phyloP scores from a whole-genome alignment of 2,329 filamentous ascomycete genomes.

The Zymoseptoria ardabiliae region DNA sequence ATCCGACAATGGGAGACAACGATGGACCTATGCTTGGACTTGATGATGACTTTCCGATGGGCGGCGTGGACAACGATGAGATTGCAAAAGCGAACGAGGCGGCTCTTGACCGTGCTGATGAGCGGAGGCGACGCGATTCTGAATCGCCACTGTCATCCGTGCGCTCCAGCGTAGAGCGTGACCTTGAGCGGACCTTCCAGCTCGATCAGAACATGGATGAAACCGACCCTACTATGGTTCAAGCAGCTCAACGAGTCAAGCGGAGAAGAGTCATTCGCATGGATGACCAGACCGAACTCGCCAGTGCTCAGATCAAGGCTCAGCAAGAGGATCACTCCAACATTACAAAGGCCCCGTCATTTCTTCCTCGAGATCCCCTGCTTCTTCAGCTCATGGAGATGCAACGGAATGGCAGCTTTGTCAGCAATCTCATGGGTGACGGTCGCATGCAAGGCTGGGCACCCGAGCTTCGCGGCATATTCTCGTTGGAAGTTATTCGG shows the following conservation, averaged over 20 bases:
- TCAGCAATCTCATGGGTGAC: constrained; percentile 77
- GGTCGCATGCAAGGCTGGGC: constrained; percentile 71
- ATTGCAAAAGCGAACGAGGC: constrained; percentile 35
- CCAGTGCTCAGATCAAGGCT: constrained; percentile 69
- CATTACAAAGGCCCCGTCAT: constrained; percentile 75
- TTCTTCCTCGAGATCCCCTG: constrained; percentile 79
- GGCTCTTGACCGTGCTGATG: constrained; percentile 38
- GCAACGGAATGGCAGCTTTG: constrained; percentile 85
- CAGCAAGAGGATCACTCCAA: constrained; percentile 80
- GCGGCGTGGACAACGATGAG: constrained; percentile 33
- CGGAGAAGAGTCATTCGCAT: constrained; percentile 74
- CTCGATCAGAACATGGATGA: constrained; percentile 28
- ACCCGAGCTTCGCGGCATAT: constrained; percentile 81
- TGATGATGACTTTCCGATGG: constrained; percentile 38
- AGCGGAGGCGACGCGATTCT: constrained; percentile 37
- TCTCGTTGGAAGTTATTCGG: constrained; percentile 77
- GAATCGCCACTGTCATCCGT: constrained; percentile 50
- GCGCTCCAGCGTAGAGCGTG: constrained; percentile 46
- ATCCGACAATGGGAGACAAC: constrained; percentile 14
- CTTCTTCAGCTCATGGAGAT: constrained; percentile 83
- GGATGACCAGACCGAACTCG: constrained; percentile 74
- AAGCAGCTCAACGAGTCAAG: constrained; percentile 61
- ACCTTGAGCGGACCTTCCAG: constrained; percentile 56
- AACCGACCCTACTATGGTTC: constrained; percentile 45
- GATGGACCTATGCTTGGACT: constrained; percentile 20